Percentiles rank a stretch among this genome's conserved stretches.
Evolutionary conservation across 169 alveolate species (phyloP).

Genomic region (Cryptosporidium sp.): DNA sequence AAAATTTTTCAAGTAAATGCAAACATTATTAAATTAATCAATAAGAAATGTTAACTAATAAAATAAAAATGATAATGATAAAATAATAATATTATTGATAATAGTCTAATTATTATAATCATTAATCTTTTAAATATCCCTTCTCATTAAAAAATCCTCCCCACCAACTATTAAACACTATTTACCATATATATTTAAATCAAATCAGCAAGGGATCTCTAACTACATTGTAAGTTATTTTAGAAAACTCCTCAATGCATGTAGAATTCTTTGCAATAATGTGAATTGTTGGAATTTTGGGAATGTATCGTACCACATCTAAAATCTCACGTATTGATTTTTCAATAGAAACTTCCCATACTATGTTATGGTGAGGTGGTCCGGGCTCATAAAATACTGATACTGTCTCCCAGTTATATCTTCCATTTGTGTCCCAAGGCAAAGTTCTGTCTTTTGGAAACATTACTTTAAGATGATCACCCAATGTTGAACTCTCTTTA

Average conservation of each 20-base stretch:
- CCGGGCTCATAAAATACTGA: slow-evolving; percentile 57
- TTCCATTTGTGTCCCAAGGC: slow-evolving; percentile 45
- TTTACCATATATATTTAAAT: not conserved
- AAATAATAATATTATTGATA: not conserved
- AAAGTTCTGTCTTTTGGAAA: slow-evolving; percentile 54
- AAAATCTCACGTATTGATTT: slow-evolving; percentile 42
- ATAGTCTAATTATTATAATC: not conserved
- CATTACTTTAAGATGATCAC: slow-evolving; percentile 62
- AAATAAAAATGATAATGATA: not conserved
- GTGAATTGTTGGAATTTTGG: slow-evolving; percentile 63
- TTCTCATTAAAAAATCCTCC: not conserved
- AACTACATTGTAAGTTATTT: slow-evolving; percentile 32
- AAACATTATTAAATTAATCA: too few relatives aligned
- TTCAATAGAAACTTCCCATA: slow-evolving; percentile 69
- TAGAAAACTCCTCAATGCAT: slow-evolving; percentile 52
- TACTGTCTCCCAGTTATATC: slow-evolving; percentile 38
- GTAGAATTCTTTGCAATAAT: slow-evolving; percentile 47
- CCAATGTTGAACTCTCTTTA: slow-evolving; percentile 22
- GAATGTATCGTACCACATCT: slow-evolving; percentile 39
- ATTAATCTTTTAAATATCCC: not conserved
- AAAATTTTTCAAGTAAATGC: not conserved
- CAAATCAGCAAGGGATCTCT: slow-evolving; percentile 34
- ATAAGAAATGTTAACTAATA: too few relatives aligned
- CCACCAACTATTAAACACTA: not conserved
- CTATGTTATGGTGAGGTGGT: slow-evolving; percentile 33